Evolutionary conservation across 108 stramenopile genomes (phyloP).

Genomic region (Fragilaria radians): DNA sequence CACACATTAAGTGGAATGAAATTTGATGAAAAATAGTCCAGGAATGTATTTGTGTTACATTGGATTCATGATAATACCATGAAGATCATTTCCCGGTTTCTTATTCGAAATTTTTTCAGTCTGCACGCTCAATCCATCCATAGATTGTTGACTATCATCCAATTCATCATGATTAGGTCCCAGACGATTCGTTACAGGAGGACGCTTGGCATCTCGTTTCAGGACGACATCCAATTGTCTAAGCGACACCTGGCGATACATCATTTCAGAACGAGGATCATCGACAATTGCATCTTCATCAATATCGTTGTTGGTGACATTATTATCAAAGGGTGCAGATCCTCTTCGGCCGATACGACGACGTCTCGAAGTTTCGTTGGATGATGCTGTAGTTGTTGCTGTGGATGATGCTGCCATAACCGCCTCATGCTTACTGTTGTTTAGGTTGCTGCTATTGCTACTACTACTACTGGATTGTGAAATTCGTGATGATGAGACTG

Average conservation of each 20-base stretch:
- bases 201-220: background rate
- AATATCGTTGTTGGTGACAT: background rate
- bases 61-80: no score
- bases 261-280: background rate
- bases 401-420: background rate
- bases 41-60: no score
- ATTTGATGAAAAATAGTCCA: no score
- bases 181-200: no score
- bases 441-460: background rate
- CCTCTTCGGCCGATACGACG: background rate
- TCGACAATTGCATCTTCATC: background rate
- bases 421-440: background rate
- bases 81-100: no score
- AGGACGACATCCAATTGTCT: background rate
- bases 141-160: background rate
- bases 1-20: no score
- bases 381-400: no score
- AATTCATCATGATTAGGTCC: no score
- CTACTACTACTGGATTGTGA: background rate
- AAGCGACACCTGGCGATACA: background rate
- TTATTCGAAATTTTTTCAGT: background rate
- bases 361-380: background rate
- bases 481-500: background rate
- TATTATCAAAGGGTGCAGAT: background rate
- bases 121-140: background rate